Conservation (phyloP, 2,329 filamentous ascomycete genomes). For the Gyromitra esculenta region DNA sequence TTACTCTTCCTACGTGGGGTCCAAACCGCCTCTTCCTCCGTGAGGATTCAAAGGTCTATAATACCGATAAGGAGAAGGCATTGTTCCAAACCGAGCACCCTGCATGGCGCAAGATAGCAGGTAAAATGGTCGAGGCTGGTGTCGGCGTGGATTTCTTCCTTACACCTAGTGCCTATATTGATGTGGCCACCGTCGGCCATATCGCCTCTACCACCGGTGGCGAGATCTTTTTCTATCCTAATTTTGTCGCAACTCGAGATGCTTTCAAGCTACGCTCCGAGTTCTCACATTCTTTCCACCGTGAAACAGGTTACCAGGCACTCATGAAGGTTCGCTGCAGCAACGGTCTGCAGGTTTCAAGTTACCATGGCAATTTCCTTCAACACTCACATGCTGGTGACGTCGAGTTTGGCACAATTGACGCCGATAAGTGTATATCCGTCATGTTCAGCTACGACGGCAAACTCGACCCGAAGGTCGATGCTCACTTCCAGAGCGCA, state of each 20-base stretch:
- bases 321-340: constrained; percentile 99
- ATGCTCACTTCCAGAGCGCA: constrained; percentile 96
- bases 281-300: constrained; percentile 82
- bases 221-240: constrained; percentile 96
- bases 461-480: constrained; percentile 94
- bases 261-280: constrained; percentile 83
- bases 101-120: constrained; percentile 83
- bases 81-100: constrained; percentile 90
- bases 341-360: constrained; percentile 89
- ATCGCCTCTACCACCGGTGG: constrained; percentile 89
- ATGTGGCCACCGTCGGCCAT: constrained; percentile 69
- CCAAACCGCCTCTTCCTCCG: constrained; percentile 85
- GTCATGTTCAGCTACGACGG: constrained; percentile 95
- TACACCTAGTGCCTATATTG: constrained; percentile 74
- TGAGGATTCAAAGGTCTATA: constrained; percentile 86
- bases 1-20: constrained; percentile 89
- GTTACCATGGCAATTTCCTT: constrained; percentile 96
- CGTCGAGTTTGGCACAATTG: constrained; percentile 89
- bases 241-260: constrained; percentile 89
- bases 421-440: constrained; percentile 90
- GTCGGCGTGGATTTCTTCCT: constrained; percentile 95
- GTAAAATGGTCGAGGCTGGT: constrained; percentile 86
- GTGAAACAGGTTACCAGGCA: constrained; percentile 94
- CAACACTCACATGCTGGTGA: constrained; percentile 91
- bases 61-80: constrained; percentile 90